A percentile compares a stretch with the other conserved stretches of the same genome.
These are phyloP conservation scores for Nakazawaea molendinolei DNA, from an alignment of 805 yeast genomes.

Conservation along the genomic window DNA sequence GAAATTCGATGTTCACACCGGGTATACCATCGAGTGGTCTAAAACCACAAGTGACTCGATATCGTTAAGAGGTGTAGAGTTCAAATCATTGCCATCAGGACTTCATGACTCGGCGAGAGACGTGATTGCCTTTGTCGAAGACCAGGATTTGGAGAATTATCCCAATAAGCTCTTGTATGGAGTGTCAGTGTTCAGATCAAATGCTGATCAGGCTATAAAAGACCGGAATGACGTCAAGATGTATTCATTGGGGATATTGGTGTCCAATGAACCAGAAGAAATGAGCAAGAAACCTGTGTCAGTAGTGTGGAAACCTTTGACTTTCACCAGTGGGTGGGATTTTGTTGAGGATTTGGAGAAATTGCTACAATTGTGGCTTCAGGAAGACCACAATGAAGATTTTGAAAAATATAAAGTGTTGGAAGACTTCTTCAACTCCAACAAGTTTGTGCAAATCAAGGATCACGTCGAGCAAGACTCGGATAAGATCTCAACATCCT, in stretches of 20 bases:
- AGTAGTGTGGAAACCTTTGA: conserved; percentile 33
- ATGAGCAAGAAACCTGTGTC: conserved; percentile 6
- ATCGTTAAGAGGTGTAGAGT: conserved; percentile 44
- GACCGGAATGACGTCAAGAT: conserved; percentile 44
- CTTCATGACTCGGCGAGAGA: conserved; percentile 47
- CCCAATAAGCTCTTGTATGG: conserved; percentile 34
- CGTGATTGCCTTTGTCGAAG: conserved; percentile 43
- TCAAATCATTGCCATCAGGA: conserved; percentile 64
- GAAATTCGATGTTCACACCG: conserved; percentile 45
- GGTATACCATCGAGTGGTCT: conserved; percentile 43
- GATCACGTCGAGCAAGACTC: conserved; percentile 22
- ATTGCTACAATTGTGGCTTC: conserved; percentile 22
- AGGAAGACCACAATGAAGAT: conserved; percentile 16
- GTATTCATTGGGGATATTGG: conserved; percentile 59
- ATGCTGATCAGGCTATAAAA: conserved; percentile 16
- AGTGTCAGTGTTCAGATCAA: conserved; percentile 44
- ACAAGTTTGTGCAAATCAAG: conserved; percentile 25
- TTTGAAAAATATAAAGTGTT: conserved; percentile 13
- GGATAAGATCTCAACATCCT: conserved; percentile 11
- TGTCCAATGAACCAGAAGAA: conserved; percentile 31
- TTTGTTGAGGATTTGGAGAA: conserved; percentile 29
- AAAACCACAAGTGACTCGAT: conserved; percentile 21
- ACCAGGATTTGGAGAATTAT: conserved; percentile 15
- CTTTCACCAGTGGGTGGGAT: conserved; percentile 37
- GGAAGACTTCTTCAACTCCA: conserved; percentile 23